phyloP scores from a whole-genome alignment of 2,329 filamentous ascomycete genomes.

The Sporothrix globosa region DNA sequence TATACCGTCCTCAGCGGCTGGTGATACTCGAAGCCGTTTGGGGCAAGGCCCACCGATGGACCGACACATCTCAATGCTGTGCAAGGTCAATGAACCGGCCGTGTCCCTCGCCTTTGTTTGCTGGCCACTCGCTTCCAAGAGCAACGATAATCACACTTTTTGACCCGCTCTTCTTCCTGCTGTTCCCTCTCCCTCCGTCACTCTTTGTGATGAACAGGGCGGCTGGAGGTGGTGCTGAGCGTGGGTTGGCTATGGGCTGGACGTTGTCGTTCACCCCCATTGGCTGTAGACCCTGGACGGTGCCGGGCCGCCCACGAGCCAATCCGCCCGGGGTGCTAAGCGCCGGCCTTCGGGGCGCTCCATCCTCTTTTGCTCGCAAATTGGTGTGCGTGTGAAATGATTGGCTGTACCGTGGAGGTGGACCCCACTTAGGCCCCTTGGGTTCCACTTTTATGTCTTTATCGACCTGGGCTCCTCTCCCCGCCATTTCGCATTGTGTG shows the following conservation, averaged over 20 bases:
- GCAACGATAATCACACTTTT: not conserved
- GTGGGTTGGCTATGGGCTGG: not conserved
- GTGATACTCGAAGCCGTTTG: conserved; percentile 35
- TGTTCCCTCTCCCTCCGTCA: not conserved
- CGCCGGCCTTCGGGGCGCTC: conserved; percentile 27
- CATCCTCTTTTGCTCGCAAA: not conserved
- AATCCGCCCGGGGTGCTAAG: conserved; percentile 32
- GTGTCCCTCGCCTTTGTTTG: not conserved
- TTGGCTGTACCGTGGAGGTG: not conserved
- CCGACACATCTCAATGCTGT: not conserved
- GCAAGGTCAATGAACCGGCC: not conserved
- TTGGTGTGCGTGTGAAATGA: not conserved
- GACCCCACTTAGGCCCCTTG: not conserved
- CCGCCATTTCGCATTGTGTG: conserved; percentile 14
- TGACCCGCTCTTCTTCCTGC: not conserved
- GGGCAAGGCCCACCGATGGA: conserved; percentile 15
- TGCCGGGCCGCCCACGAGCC: conserved; percentile 40
- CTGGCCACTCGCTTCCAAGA: not conserved
- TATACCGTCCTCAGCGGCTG: conserved; percentile 34
- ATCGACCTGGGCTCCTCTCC: not conserved
- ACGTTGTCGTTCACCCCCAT: conserved; percentile 42
- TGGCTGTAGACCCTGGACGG: conserved; percentile 45
- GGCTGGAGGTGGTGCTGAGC: conserved; percentile 3
- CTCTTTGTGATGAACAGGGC: conserved; percentile 15
- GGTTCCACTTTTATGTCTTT: conserved; percentile 1